A percentile compares a stretch with the other conserved stretches of the same genome.
These are phyloP conservation scores for Fusarium penzigii DNA, from an alignment of 2,329 filamentous ascomycete genomes.

Conservation along the genomic window DNA sequence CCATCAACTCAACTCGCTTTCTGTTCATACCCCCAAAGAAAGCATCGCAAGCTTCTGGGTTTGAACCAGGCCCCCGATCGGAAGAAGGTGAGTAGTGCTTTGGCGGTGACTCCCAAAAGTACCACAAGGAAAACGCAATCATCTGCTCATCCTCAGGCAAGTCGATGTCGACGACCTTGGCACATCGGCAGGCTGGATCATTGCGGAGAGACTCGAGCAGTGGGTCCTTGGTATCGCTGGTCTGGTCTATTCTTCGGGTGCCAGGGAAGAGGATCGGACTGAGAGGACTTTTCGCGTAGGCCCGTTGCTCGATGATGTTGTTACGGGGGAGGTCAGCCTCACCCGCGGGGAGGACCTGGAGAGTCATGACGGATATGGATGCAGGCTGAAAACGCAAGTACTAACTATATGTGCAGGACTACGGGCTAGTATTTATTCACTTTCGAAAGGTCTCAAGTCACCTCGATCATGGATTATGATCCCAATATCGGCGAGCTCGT, in stretches of 20 bases:
- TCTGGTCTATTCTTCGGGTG: constrained; percentile 19
- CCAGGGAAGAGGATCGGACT: constrained; percentile 35
- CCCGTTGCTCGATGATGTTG: constrained; percentile 39
- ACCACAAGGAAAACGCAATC: constrained; percentile 40
- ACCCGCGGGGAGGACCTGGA: constrained; percentile 37
- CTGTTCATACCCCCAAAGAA: constrained; percentile 34
- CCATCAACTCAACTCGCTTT: constrained; percentile 33
- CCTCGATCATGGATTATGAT: too few relatives aligned
- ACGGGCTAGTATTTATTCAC: too few relatives aligned
- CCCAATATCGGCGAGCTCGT: neutral
- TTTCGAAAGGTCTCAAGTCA: too few relatives aligned
- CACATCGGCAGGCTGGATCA: constrained; percentile 34
- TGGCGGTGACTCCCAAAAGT: constrained; percentile 30
- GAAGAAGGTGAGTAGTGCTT: constrained; percentile 26
- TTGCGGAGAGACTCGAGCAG: constrained; percentile 22
- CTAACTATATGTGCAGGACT: too few relatives aligned
- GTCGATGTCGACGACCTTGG: constrained; percentile 39
- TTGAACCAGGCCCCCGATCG: constrained; percentile 31
- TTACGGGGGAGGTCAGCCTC: constrained; percentile 38
- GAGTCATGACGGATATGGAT: constrained; percentile 34
- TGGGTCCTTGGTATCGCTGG: constrained; percentile 19
- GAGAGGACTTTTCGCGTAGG: constrained; percentile 37
- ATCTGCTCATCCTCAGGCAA: constrained; percentile 30
- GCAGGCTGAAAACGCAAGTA: neutral
- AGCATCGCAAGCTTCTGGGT: constrained; percentile 35